Evolutionary conservation across 192 early-diverging fungal species (phyloP).

Genomic region (Backusella mclennaniae): DNA sequence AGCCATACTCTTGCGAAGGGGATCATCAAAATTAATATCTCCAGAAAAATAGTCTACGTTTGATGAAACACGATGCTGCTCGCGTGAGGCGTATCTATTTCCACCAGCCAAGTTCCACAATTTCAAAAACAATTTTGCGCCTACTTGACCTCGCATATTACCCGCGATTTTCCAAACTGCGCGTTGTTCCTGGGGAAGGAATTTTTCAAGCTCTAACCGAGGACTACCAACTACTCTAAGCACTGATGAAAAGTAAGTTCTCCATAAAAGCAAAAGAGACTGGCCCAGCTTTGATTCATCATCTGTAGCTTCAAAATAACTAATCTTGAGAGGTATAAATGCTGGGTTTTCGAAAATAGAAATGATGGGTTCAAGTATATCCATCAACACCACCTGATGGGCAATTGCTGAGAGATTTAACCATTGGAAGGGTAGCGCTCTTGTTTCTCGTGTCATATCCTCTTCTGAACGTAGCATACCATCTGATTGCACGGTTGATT

Average conservation of each 20-base stretch:
- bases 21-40: background rate
- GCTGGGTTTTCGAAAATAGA: constrained; percentile 15
- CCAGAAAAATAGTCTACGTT: background rate
- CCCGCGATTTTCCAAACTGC: constrained; percentile 55
- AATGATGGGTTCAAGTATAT: constrained; percentile 27
- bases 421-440: constrained; percentile 32
- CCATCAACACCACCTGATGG: constrained; percentile 35
- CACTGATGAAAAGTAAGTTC: constrained; percentile 30
- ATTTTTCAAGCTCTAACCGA: constrained; percentile 55
- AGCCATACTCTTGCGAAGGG: constrained; percentile 2
- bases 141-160: constrained; percentile 58
- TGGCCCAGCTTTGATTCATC: background rate
- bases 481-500: background rate
- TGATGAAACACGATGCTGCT: background rate
- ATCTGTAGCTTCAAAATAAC: background rate
- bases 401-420: constrained; percentile 41
- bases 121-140: constrained; percentile 46
- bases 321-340: constrained; percentile 18
- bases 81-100: background rate
- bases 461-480: background rate
- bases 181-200: constrained; percentile 53
- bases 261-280: constrained; percentile 19
- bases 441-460: background rate
- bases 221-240: constrained; percentile 54
- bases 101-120: constrained; percentile 50